These are phyloP conservation scores for Logfia minima DNA, from an alignment of 129 eudicot species.

Conservation along the genomic window DNA sequence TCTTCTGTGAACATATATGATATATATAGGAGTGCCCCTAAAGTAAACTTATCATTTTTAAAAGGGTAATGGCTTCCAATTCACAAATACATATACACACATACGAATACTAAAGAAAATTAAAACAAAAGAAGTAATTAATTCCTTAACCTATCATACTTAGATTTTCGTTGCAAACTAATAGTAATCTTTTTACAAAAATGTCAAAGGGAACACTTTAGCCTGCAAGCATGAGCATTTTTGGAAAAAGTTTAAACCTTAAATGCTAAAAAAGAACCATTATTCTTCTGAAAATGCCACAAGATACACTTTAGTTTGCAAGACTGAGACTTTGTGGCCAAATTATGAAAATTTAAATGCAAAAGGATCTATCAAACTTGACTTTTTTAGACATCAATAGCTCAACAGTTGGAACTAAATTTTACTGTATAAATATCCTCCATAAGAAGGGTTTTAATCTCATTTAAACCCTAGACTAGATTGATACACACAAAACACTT, in stretches of 20 bases:
- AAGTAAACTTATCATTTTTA: slow-evolving; percentile 23
- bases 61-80: slow-evolving; percentile 17
- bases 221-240: slow-evolving; percentile 15
- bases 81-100: not conserved
- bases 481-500: not conserved
- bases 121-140: slow-evolving; percentile 1
- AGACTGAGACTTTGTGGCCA: not conserved
- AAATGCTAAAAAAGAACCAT: not conserved
- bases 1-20: slow-evolving; percentile 25
- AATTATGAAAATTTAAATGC: slow-evolving; percentile 1
- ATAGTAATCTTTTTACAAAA: slow-evolving; percentile 4
- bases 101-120: not conserved
- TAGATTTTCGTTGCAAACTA: not conserved
- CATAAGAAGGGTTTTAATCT: not conserved
- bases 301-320: slow-evolving; percentile 8
- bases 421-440: not conserved
- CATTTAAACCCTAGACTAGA: not conserved
- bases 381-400: not conserved
- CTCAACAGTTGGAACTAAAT: slow-evolving; percentile 1
- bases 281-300: not conserved
- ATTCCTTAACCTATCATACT: not conserved
- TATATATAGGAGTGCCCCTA: slow-evolving; percentile 25
- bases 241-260: not conserved
- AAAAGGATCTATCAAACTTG: not conserved
- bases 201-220: slow-evolving; percentile 10